Conservation (phyloP, 345 rosid species). For the Sonneratia caseolaris region DNA sequence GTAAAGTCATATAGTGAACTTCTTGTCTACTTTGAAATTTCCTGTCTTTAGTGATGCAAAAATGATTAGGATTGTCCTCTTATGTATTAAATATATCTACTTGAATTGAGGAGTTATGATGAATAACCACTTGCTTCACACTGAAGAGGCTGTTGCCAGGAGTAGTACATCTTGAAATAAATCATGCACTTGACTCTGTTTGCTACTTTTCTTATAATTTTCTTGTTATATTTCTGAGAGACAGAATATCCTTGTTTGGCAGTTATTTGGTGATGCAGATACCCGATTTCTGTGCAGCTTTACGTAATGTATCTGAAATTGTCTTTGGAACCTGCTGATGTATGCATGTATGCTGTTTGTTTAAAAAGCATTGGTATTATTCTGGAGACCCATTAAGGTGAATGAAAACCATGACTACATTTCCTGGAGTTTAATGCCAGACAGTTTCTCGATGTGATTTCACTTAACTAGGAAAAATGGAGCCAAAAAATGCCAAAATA, state of each 20-base stretch:
- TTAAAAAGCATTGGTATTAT: no score
- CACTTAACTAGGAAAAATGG: not conserved
- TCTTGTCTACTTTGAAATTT: no score
- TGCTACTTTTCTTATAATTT: not conserved
- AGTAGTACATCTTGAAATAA: not conserved
- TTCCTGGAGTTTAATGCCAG: not conserved
- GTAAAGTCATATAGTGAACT: not conserved
- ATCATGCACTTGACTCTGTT: not conserved
- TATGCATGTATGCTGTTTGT: no score
- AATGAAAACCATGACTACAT: not conserved
- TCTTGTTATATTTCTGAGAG: not conserved
- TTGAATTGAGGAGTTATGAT: not conserved
- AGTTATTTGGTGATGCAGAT: not conserved
- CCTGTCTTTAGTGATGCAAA: not conserved
- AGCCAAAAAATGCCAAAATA: not conserved
- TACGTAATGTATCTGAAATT: not conserved
- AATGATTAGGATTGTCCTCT: not conserved
- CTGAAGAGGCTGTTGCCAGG: not conserved
- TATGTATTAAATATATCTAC: not conserved
- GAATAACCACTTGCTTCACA: not conserved
- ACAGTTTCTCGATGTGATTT: not conserved
- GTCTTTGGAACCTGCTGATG: no score
- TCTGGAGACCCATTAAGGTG: not conserved
- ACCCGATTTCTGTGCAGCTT: not conserved
- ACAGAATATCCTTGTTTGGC: not conserved